Percentiles rank a stretch among this genome's conserved stretches.
Evolutionary conservation across 2,329 filamentous ascomycete species (phyloP).

Genomic region (Diaporthe sp.): DNA sequence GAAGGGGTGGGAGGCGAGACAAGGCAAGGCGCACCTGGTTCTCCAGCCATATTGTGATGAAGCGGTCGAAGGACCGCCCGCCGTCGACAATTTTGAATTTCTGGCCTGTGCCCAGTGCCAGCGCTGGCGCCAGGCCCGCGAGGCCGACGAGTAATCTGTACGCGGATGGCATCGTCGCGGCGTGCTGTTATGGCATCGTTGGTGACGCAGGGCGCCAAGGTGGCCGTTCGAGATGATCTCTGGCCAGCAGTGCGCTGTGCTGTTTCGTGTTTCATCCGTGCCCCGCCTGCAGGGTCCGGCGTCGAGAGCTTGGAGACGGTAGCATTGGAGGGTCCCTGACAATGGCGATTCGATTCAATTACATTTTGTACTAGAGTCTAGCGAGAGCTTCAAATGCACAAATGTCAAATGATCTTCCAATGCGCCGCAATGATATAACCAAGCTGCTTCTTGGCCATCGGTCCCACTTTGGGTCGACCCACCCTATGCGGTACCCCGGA

Average conservation of each 20-base stretch:
- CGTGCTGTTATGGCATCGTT: slow-evolving; percentile 12
- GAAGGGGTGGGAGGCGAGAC: no score
- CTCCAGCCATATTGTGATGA: slow-evolving; percentile 62
- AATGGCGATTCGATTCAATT: neutral
- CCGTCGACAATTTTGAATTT: slow-evolving; percentile 50
- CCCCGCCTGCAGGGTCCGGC: neutral
- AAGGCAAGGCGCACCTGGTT: slow-evolving; percentile 53
- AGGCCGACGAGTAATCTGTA: slow-evolving; percentile 13
- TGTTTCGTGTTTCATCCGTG: slow-evolving; percentile 32
- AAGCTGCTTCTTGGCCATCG: neutral
- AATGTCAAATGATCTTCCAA: neutral
- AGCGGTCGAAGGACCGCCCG: slow-evolving; percentile 55
- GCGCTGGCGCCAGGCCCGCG: slow-evolving; percentile 26
- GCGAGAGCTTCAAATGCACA: neutral
- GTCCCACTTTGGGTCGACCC: neutral
- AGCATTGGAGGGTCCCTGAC: neutral
- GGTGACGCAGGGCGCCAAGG: slow-evolving; percentile 10
- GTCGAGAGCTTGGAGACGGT: neutral
- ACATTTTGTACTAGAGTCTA: neutral
- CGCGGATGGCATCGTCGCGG: slow-evolving; percentile 29
- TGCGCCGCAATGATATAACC: neutral
- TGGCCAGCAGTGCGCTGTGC: neutral
- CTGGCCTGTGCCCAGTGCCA: slow-evolving; percentile 37
- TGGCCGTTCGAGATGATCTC: slow-evolving; percentile 14
- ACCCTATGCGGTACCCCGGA: slow-evolving; percentile 6